Evolutionary conservation across 1,139 yeast genomes (phyloP), one percentile per base, ranked within the genome.

Genomic region (Suhomyces choctaworum): DNA sequence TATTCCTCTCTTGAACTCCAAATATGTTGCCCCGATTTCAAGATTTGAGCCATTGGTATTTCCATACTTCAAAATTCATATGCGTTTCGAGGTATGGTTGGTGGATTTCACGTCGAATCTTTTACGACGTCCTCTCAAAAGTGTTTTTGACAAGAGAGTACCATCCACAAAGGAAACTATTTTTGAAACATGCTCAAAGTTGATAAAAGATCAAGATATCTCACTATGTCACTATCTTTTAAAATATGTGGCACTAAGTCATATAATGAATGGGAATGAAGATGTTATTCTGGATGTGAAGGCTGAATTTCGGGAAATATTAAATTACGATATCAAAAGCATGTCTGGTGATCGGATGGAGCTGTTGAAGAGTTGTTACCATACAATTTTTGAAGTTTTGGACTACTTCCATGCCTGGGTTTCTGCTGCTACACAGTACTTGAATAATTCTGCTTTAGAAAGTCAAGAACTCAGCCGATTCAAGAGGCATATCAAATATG

Each of bases 361-460:
- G 45, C 77, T 74, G 41, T 52, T 82, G 38, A 77, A 78, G 45
- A 66, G 77, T 34, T 82, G 88, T 44, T 82, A 80, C 50, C 84
- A 84, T 42, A 70, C 88, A 0, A 74, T 90, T 0, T 87, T 92
- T 50, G 78, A 80, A 22, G 79, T 90, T 3, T 64, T 90, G 25
- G 98, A 94, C 51, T 89, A 90, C 52, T 76, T 90, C 41, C 79
- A 82, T 42, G 87, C 85, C 46, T 89, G 97, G 96, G 52, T 56
- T 9, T 66, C 76, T 2, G 54, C 62, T 3, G 67, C 70, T 3
- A 57, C 65, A 0, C 67, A 65, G 26, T 51, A 50, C 29, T 29
- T 58, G 19, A 60, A 53, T 40, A 62, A 60, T 21, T 41, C 48
- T 12, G 36, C 44, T 4, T 32, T 54, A 5, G 43, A 56, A 9